Evolutionary conservation across 495 filamentous ascomycete genomes (phyloP), one percentile per base, ranked within the genome.

Genomic region (Podospora fimiseda): DNA sequence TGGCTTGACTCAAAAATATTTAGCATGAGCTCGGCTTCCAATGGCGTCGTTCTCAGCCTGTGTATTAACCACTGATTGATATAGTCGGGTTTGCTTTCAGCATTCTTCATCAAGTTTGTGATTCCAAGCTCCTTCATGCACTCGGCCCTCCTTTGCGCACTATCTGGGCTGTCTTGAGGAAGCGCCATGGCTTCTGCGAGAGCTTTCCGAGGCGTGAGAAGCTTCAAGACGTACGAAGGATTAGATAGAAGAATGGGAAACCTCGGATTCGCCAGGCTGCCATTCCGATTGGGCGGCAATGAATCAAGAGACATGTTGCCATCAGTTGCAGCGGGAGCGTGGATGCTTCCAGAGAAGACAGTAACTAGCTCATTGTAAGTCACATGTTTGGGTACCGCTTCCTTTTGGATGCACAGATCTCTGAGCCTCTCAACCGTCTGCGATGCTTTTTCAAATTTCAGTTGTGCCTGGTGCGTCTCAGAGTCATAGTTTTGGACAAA

Each of bases 1-100:
- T 74, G 59, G 13, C 41, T 45, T 15, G 43, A 47, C 39, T 67
- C 61, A 24, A 70, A 70, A 6, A 68, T 63, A 18, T 67, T 62
- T 49, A 70, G 65, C 24, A 74, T 55, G 7, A 75, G 61, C 57
- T 72, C 68, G 3, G 63, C 70, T 58, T 75, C 71, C 59, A 75
- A 54, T 1, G 70, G 68, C 7, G 63, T 70, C n/a, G 66, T 57
- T 18, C 73, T 69, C 45, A 77, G 64, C 13, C 69, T 64, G 56
- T 75, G 72, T 23, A 75, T 66, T 3, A 77, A 58, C 74, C 74
- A 77, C 43, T 68, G 64, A 53, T 75, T 75, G 57, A 77, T 70
- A 50, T 61, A 74, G 47, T 73, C 69, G 15, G 47, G 62, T 52
- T 66, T 74, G 51, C 63, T 63, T 7, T 61, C 61, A 3, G 60